phyloP scores from a whole-genome alignment of 495 filamentous ascomycete species.

The Talaromyces trachyspermus region DNA sequence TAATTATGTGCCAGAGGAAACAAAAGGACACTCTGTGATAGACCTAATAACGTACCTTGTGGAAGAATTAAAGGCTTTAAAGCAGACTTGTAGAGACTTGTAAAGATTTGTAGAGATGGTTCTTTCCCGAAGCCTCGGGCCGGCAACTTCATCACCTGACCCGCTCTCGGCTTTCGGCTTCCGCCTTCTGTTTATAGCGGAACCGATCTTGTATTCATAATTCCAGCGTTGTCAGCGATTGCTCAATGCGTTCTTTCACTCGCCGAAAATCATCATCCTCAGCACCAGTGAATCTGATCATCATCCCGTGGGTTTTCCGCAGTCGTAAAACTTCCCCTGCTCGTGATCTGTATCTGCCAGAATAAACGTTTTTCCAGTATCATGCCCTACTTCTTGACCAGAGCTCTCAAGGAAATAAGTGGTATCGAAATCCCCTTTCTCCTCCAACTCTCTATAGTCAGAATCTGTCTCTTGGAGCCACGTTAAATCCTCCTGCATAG shows the following conservation, averaged over 20 bases:
- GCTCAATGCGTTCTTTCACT: not conserved
- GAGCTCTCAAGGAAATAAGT: conserved; percentile 5
- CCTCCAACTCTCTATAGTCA: not conserved
- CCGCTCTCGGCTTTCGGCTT: too few relatives aligned
- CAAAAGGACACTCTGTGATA: too few relatives aligned
- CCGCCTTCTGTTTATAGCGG: too few relatives aligned
- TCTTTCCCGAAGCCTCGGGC: too few relatives aligned
- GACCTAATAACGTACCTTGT: too few relatives aligned
- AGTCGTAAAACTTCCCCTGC: not conserved
- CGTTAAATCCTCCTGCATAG: not conserved
- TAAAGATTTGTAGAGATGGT: too few relatives aligned
- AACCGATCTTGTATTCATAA: too few relatives aligned
- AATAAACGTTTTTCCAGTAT: not conserved
- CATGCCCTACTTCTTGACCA: not conserved
- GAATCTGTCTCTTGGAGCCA: conserved; percentile 3
- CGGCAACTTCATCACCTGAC: too few relatives aligned
- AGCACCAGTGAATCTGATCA: not conserved
- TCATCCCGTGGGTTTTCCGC: conserved; percentile 4
- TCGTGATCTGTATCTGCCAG: not conserved
- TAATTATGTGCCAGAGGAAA: too few relatives aligned
- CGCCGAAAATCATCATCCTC: conserved; percentile 1
- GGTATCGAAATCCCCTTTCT: not conserved
- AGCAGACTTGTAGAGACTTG: too few relatives aligned
- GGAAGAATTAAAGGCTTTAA: too few relatives aligned
- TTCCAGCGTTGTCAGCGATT: too few relatives aligned